Conservation (phyloP, 208 protist species). For the Trichomonas vaginalis region DNA sequence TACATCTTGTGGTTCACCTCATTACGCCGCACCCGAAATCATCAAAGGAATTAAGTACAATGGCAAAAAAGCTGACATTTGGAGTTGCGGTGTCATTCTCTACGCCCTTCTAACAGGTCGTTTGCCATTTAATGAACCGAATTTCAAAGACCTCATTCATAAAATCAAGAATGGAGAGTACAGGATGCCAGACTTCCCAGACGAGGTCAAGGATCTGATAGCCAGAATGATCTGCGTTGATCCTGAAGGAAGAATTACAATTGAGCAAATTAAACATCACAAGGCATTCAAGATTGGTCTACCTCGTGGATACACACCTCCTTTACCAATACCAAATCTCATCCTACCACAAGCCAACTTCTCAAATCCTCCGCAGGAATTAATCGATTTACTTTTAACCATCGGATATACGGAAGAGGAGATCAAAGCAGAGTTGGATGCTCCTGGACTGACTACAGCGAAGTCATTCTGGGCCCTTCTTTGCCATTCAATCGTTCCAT, state of each 20-base stretch:
- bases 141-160: not conserved
- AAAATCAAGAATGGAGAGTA: not conserved
- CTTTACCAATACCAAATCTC: not conserved
- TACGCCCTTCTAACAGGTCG: not conserved
- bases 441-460: not conserved
- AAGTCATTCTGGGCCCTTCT: not conserved
- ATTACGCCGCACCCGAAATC: conserved; percentile 14
- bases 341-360: not conserved
- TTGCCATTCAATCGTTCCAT: not conserved
- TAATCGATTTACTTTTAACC: not conserved
- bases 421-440: not conserved
- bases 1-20: conserved; percentile 17
- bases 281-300: not conserved
- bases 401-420: not conserved
- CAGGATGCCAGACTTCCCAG: not conserved
- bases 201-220: not conserved
- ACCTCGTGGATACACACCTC: not conserved
- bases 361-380: not conserved
- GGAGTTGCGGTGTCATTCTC: not conserved
- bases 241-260: not conserved
- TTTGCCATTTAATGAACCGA: not conserved
- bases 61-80: not conserved
- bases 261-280: not conserved
- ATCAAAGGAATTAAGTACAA: not conserved
- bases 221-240: not conserved